Evolutionary conservation across 768 basidiomycete species (phyloP).

Genomic region (Podaxis rugospora): DNA sequence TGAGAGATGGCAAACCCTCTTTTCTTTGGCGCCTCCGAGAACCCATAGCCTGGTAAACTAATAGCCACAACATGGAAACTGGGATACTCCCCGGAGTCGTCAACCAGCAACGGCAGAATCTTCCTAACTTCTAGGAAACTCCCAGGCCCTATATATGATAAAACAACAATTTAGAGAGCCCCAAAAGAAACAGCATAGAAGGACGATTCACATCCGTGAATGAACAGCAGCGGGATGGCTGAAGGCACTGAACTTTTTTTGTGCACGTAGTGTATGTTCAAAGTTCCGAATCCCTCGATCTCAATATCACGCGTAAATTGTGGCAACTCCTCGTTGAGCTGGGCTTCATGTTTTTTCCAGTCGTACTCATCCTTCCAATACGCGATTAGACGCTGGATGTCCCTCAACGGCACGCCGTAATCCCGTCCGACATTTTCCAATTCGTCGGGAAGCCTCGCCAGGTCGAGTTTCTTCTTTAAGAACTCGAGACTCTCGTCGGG

Average conservation of each 20-base stretch:
- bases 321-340: constrained; percentile 45
- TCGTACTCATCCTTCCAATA: constrained; percentile 48
- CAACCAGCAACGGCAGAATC: constrained; percentile 48
- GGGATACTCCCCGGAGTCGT: constrained; percentile 38
- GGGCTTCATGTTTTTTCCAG: constrained; percentile 47
- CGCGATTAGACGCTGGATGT: constrained; percentile 38
- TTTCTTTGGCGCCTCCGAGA: constrained; percentile 50
- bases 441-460: constrained; percentile 40
- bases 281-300: constrained; percentile 37
- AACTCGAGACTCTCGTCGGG: constrained; percentile 28
- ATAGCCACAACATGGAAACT: constrained; percentile 60
- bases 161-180: not conserved
- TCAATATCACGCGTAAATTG: constrained; percentile 51
- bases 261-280: constrained; percentile 54
- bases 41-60: constrained; percentile 59
- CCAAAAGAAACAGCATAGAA: not conserved
- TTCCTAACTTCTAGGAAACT: constrained; percentile 54
- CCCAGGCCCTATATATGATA: constrained; percentile 45
- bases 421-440: constrained; percentile 24
- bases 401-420: constrained; percentile 47
- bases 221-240: constrained; percentile 38
- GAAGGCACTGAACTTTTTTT: constrained; percentile 34
- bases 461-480: constrained; percentile 35
- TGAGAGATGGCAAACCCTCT: constrained; percentile 42
- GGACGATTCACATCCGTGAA: constrained; percentile 44